These are phyloP conservation scores for Tuber microsphaerosporum DNA, from an alignment of 495 filamentous ascomycete species.

Conservation along the genomic window DNA sequence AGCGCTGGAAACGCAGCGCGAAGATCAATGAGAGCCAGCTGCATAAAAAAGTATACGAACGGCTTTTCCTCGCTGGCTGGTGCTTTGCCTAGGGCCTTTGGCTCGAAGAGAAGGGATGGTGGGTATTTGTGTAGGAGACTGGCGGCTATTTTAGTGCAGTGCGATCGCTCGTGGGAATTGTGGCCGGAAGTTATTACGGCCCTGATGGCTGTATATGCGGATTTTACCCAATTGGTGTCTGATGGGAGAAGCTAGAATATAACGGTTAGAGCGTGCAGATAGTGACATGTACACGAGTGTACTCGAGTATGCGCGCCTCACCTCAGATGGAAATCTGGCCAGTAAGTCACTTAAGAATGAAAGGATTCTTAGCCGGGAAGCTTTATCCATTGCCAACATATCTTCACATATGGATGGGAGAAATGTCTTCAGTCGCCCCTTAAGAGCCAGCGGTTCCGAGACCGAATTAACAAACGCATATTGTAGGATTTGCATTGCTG, in stretches of 20 bases:
- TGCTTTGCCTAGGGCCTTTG: constrained; percentile 23
- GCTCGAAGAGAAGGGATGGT: constrained; percentile 47
- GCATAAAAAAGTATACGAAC: constrained; percentile 55
- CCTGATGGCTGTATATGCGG: constrained; percentile 47
- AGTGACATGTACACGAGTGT: background rate
- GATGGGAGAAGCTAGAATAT: constrained; percentile 25
- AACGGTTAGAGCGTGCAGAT: background rate
- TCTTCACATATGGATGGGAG: constrained; percentile 15
- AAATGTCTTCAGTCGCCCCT: constrained; percentile 14
- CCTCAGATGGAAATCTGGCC: constrained; percentile 20
- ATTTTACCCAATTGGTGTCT: constrained; percentile 39
- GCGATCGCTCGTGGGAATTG: constrained; percentile 46
- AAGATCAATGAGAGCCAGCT: constrained; percentile 55
- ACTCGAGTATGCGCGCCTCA: background rate
- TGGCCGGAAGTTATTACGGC: constrained; percentile 48
- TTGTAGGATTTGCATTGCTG: constrained; percentile 49
- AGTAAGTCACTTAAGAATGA: constrained; percentile 31
- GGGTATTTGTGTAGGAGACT: constrained; percentile 52
- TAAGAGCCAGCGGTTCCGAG: background rate
- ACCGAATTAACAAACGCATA: constrained; percentile 49
- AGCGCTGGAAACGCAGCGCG: constrained; percentile 56
- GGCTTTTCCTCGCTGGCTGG: constrained; percentile 45
- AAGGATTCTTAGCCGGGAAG: constrained; percentile 13
- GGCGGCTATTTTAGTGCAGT: constrained; percentile 49
- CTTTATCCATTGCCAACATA: constrained; percentile 9